These are phyloP conservation scores for Hypoxylon cercidicola DNA, from an alignment of 495 filamentous ascomycete genomes.

Conservation along the genomic window DNA sequence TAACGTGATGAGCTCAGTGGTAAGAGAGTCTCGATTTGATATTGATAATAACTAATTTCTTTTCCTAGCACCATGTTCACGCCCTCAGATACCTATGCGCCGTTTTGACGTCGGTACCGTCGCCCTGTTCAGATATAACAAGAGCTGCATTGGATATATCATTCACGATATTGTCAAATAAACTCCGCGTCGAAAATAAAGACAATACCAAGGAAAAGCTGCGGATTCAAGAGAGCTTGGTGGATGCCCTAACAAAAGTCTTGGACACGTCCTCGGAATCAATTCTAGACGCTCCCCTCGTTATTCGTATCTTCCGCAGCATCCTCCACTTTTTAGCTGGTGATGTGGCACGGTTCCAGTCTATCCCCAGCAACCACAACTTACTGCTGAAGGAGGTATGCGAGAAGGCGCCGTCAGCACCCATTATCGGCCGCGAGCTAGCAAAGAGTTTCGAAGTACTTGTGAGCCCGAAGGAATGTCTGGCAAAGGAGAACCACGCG, in stretches of 20 bases:
- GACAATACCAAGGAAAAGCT: conserved; percentile 7
- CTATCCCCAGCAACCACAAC: conserved; percentile 20
- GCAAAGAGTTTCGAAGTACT: conserved; percentile 48
- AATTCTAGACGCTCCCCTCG: background rate
- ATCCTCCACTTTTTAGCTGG: conserved; percentile 44
- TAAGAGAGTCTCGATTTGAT: conserved; percentile 35
- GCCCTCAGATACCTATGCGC: conserved; percentile 27
- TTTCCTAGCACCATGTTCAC: conserved; percentile 28
- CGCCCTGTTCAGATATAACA: conserved; percentile 20
- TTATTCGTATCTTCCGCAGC: conserved; percentile 34
- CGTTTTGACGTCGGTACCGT: conserved; percentile 5
- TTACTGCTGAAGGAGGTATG: conserved; percentile 31
- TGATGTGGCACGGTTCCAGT: conserved; percentile 37
- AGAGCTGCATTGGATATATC: conserved; percentile 37
- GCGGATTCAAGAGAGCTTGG: conserved; percentile 14
- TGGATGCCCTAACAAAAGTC: conserved; percentile 8
- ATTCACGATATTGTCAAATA: conserved; percentile 41
- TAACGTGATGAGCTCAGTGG: conserved; percentile 46
- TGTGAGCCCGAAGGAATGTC: conserved; percentile 46
- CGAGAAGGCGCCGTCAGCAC: conserved; percentile 21
- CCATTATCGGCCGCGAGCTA: conserved; percentile 40
- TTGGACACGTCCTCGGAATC: background rate
- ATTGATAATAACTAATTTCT: conserved; percentile 5
- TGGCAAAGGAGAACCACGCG: conserved; percentile 49
- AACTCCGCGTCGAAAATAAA: conserved; percentile 30